A percentile compares a stretch with the other conserved stretches of the same genome.
phyloP scores from a whole-genome alignment of 352 stramenopile genomes.

The Pythium aquatile region DNA sequence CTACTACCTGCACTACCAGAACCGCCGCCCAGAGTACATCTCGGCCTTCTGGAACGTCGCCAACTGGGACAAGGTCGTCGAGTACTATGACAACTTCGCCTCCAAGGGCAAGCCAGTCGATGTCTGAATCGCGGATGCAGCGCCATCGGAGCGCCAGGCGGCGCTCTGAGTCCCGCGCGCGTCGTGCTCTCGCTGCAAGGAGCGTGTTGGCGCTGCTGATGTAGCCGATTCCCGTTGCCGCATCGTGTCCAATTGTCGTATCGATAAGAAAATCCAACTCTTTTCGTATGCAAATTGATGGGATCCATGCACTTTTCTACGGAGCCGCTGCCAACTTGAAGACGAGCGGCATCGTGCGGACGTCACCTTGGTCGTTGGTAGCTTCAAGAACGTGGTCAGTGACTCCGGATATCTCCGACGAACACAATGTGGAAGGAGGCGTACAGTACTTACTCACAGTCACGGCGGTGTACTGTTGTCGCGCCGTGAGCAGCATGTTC shows the following conservation, averaged over 20 bases:
- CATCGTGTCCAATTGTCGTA: constrained; percentile 1
- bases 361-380: constrained; percentile 35
- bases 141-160: constrained; percentile 14
- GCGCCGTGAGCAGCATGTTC: constrained; percentile 42
- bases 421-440: too few relatives aligned
- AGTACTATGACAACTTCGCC: constrained; percentile 91
- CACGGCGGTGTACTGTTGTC: constrained; percentile 49
- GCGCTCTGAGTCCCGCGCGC: constrained; percentile 21
- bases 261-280: constrained; percentile 2
- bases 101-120: constrained; percentile 83
- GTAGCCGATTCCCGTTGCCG: not conserved
- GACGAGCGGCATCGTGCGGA: constrained; percentile 30
- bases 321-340: constrained; percentile 34
- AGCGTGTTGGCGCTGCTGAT: not conserved
- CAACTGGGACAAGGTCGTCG: constrained; percentile 93
- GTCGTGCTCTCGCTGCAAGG: constrained; percentile 20
- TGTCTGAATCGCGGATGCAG: constrained; percentile 52
- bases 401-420: too few relatives aligned
- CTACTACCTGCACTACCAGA: constrained; percentile 98
- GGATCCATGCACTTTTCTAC: not conserved
- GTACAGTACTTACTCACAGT: constrained; percentile 43
- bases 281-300: constrained; percentile 3
- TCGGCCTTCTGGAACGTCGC: constrained; percentile 98
- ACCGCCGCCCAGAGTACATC: constrained; percentile 95
- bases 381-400: constrained; percentile 17